Conservation (phyloP, 1,284 basidiomycete species). For the Naganishia cerealis region DNA sequence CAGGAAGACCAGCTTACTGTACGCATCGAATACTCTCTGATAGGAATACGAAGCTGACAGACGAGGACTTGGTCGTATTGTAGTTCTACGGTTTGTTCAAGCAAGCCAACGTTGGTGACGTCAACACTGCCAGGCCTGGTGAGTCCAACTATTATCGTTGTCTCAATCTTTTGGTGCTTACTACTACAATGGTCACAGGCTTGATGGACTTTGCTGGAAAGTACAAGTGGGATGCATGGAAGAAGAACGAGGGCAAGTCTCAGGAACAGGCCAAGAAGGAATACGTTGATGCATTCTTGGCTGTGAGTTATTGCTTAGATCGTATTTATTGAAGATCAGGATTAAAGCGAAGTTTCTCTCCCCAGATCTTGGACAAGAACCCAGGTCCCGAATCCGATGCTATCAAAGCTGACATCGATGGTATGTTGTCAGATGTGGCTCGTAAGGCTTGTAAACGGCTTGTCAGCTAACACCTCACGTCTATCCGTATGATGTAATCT, state of each 20-base stretch:
- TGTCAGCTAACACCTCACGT: neutral
- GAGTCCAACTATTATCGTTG: neutral
- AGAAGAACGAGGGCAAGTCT: constrained; percentile 67
- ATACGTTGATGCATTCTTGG: constrained; percentile 71
- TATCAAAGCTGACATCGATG: constrained; percentile 28
- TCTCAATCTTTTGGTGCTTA: neutral
- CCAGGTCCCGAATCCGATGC: constrained; percentile 23
- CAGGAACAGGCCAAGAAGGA: constrained; percentile 68
- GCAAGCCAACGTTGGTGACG: constrained; percentile 73
- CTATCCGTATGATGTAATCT: neutral
- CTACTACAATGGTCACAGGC: constrained; percentile 24
- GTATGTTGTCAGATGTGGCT: constrained; percentile 3
- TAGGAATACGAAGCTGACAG: neutral
- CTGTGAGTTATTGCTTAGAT: constrained; percentile 20
- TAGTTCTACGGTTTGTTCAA: constrained; percentile 93
- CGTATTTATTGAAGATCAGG: neutral
- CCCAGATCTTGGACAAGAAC: constrained; percentile 29
- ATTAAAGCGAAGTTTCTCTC: neutral
- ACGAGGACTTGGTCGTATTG: neutral
- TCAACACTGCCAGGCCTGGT: constrained; percentile 47
- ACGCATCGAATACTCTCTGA: constrained; percentile 36
- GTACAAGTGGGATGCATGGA: constrained; percentile 72
- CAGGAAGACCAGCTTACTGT: constrained; percentile 75
- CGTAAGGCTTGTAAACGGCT: neutral
- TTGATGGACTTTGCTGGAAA: constrained; percentile 54